These are phyloP conservation scores for Komagataella populi DNA, from an alignment of 805 yeast species.

Conservation along the genomic window DNA sequence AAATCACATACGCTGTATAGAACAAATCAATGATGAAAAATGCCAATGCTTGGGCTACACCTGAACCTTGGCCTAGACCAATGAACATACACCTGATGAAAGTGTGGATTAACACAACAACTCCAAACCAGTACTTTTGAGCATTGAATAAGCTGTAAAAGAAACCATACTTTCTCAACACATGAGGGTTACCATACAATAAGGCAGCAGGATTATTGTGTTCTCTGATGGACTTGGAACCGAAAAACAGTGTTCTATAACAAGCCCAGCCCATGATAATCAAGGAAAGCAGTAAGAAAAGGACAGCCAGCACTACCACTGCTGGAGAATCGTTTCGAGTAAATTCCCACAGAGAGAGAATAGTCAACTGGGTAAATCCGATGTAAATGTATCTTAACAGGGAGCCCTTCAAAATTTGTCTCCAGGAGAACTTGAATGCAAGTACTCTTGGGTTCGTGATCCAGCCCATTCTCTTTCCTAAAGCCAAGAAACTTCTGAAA, in stretches of 20 bases:
- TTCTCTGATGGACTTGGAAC: conserved; percentile 39
- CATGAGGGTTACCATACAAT: conserved; percentile 62
- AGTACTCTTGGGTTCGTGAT: conserved; percentile 31
- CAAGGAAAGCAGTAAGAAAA: conserved; percentile 50
- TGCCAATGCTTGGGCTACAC: conserved; percentile 69
- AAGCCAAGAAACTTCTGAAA: conserved; percentile 35
- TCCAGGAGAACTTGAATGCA: conserved; percentile 43
- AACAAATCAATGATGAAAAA: conserved; percentile 64
- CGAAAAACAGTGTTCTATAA: conserved; percentile 50
- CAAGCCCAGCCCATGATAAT: conserved; percentile 53
- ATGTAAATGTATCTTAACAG: conserved; percentile 67
- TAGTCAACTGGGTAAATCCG: conserved; percentile 72
- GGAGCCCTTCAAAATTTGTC: conserved; percentile 58
- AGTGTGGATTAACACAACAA: conserved; percentile 44
- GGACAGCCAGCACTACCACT: conserved; percentile 65
- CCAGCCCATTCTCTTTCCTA: conserved; percentile 34
- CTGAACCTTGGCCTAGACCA: conserved; percentile 67
- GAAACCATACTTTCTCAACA: conserved; percentile 74
- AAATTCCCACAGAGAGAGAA: conserved; percentile 83
- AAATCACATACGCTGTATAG: conserved; percentile 51
- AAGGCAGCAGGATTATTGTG: conserved; percentile 80
- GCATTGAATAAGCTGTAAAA: conserved; percentile 85
- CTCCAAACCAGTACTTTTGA: conserved; percentile 71
- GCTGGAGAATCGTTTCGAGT: conserved; percentile 76
- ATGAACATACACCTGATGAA: conserved; percentile 61